These are phyloP conservation scores for Malus hybrid DNA, from an alignment of 331 rosid genomes.

Conservation along the genomic window DNA sequence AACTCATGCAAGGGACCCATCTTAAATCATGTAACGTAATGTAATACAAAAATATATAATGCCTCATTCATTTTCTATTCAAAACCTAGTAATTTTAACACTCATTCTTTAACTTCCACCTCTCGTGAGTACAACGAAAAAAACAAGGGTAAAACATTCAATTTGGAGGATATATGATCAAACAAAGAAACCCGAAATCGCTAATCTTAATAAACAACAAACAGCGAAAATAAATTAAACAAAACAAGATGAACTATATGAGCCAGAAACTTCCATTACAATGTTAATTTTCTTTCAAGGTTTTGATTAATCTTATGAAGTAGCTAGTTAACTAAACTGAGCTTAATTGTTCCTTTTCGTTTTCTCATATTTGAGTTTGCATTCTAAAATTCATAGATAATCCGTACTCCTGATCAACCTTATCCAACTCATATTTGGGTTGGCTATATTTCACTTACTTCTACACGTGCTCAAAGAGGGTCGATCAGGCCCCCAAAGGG, in stretches of 20 bases:
- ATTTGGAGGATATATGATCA: background rate
- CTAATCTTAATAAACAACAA: background rate
- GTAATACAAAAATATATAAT: too few species aligned
- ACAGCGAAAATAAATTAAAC: background rate
- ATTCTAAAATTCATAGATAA: background rate
- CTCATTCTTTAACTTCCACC: background rate
- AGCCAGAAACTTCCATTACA: background rate
- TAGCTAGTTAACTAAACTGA: too few species aligned
- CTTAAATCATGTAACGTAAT: too few species aligned
- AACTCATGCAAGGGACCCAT: background rate
- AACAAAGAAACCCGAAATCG: background rate
- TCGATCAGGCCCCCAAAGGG: background rate
- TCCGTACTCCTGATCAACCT: background rate
- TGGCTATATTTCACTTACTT: background rate
- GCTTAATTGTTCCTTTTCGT: background rate
- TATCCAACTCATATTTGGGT: background rate
- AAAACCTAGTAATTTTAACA: background rate
- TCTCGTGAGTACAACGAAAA: too few species aligned
- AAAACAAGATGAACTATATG: background rate
- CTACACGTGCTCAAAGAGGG: background rate
- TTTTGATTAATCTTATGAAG: too few species aligned
- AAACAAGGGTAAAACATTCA: background rate
- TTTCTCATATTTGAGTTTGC: background rate
- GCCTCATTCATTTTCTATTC: background rate
- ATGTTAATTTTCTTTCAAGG: too few species aligned